Evolutionary conservation across 345 rosid species (phyloP).

Genomic region (Dipteronia dyeriana): DNA sequence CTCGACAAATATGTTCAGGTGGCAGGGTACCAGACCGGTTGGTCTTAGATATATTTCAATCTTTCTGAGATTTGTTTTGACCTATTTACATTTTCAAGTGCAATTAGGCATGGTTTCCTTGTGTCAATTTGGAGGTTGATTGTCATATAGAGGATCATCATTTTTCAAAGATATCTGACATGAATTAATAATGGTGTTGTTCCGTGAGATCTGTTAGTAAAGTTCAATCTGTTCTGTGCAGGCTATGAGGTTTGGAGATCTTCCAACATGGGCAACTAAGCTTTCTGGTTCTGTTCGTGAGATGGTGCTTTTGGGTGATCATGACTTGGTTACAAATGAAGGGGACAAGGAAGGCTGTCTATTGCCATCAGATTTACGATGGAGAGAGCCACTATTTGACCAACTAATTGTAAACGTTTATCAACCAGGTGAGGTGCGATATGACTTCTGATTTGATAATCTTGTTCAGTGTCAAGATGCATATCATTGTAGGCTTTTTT

Average conservation of each 20-base stretch:
- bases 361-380: conserved; percentile 58
- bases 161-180: not conserved
- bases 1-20: not conserved
- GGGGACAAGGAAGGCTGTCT: conserved; percentile 16
- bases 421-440: conserved; percentile 86
- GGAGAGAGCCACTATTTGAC: conserved; percentile 83
- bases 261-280: conserved; percentile 73
- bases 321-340: conserved; percentile 11
- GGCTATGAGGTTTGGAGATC: conserved; percentile 96
- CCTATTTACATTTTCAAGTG: not conserved
- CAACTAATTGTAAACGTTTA: conserved; percentile 77
- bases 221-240: conserved; percentile 21
- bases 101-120: not conserved
- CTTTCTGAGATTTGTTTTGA: not conserved
- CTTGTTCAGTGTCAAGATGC: not conserved
- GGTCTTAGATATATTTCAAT: not conserved
- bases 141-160: not conserved
- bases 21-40: not conserved
- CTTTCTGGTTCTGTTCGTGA: conserved; percentile 56
- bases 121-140: not conserved
- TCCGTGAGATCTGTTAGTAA: not conserved
- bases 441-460: conserved; percentile 6
- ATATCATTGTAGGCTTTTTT: too few relatives aligned
- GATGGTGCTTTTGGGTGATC: conserved; percentile 37
- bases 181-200: not conserved